Evolutionary conservation across 1,139 yeast species (phyloP).

Genomic region (Hanseniaspora gamundiae): DNA sequence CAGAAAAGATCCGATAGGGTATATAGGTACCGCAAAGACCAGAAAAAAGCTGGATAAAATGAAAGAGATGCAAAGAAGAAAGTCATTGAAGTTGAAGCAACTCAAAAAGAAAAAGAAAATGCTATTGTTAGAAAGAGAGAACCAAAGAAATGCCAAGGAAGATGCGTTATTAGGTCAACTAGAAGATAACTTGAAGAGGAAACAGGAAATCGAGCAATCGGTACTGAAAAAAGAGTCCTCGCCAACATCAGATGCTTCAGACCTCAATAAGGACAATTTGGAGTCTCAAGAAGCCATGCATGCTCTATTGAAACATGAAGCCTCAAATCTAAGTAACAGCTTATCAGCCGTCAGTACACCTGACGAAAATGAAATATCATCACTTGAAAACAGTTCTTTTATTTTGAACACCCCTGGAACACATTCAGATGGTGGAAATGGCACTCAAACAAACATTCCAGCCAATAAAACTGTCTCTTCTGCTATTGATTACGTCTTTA

Average conservation of each 20-base stretch:
- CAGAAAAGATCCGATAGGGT: conserved; percentile 26
- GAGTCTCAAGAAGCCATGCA: too few relatives aligned
- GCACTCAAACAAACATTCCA: not conserved
- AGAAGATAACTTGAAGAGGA: not conserved
- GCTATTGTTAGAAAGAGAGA: conserved; percentile 19
- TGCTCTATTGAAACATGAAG: not conserved
- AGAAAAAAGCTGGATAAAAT: conserved; percentile 24
- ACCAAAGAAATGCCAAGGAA: conserved; percentile 19
- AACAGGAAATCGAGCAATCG: not conserved
- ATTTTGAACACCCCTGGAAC: not conserved
- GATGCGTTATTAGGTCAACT: conserved; percentile 3
- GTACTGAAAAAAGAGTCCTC: not conserved
- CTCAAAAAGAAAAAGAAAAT: conserved; percentile 23
- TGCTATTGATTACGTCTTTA: not conserved
- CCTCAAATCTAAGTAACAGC: not conserved
- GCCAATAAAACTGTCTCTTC: not conserved
- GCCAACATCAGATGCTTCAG: too few relatives aligned
- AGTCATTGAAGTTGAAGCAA: conserved; percentile 20
- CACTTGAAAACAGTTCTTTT: not conserved
- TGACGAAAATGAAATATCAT: not conserved
- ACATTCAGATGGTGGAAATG: not conserved
- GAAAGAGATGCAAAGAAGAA: conserved; percentile 24
- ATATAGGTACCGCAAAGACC: conserved; percentile 24
- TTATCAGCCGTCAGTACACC: not conserved
- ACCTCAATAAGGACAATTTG: too few relatives aligned